These are phyloP conservation scores for Arabis hirsuta DNA, from an alignment of 345 rosid species.

Conservation along the genomic window DNA sequence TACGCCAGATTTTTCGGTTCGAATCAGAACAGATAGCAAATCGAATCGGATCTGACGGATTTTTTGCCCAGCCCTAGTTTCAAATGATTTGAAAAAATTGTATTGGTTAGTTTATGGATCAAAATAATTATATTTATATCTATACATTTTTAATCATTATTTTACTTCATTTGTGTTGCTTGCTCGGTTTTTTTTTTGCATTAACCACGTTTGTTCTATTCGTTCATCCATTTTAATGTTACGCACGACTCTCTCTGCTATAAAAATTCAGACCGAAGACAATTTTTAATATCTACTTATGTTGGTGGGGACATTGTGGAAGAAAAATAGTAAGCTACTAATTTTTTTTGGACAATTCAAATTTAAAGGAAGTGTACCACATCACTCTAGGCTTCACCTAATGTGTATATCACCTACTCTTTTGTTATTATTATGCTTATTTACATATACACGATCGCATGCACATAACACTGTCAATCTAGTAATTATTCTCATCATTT, in stretches of 20 bases:
- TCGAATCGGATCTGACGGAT: too few relatives aligned
- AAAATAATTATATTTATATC: background rate
- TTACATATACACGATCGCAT: conserved; percentile 30
- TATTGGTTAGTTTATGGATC: background rate
- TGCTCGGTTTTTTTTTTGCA: background rate
- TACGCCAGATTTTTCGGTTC: too few relatives aligned
- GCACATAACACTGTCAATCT: conserved; percentile 16
- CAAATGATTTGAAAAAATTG: too few relatives aligned
- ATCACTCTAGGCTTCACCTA: conserved; percentile 48
- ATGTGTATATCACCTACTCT: conserved; percentile 40
- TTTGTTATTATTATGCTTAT: conserved; percentile 21
- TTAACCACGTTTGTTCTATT: conserved; percentile 1
- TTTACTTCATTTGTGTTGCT: background rate
- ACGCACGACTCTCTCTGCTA: background rate
- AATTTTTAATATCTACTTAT: background rate
- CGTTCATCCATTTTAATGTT: conserved; percentile 1
- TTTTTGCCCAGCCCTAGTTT: too few relatives aligned
- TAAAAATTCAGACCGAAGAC: background rate
- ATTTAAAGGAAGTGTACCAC: conserved; percentile 42
- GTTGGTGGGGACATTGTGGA: conserved; percentile 44
- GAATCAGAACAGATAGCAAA: too few relatives aligned
- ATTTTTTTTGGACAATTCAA: conserved; percentile 32
- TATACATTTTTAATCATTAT: too few relatives aligned
- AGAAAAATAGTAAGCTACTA: conserved; percentile 41
- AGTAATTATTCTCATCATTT: conserved; percentile 35